Evolutionary conservation across 2,329 filamentous ascomycete genomes (phyloP), one percentile per base, ranked within the genome.

Genomic region (Falciphora oryzae): DNA sequence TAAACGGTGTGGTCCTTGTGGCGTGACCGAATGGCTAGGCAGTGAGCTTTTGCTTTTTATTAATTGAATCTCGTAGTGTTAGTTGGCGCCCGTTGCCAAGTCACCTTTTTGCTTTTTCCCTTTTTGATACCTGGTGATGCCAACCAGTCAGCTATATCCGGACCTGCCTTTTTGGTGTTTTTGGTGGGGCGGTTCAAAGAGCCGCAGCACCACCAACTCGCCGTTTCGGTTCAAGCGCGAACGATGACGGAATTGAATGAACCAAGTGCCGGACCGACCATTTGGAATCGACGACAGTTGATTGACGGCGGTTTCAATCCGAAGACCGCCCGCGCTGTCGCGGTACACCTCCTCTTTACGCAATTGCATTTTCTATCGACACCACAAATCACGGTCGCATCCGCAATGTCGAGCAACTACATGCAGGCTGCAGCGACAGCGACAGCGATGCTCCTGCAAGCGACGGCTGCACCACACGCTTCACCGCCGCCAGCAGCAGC

Each of bases 401-500:
- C 6, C 44, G 28, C 57, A 38, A 60, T 59, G 35, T 35, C 44
- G 27, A 59, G 16, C 28, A 59, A 10, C 29, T 57, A 16, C 44
- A 65, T 22, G 64, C 57, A 22, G 57, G 64, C 3, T 61, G 57
- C 62, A 27, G 28, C 22, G 11, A 59, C 22, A 63, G 61, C n/a
- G 57, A 65, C 62, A 61, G 60, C 38, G 57, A 7, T 29, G 62
- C 18, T 53, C 64, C 8, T 58, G 50, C 18, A 59, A 57, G 53
- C 35, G 14, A 35, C 59, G n/a, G 14, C 63, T 7, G 28, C 10
- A 31, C 25, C 35, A 16, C n/a, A 4, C 13, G 22, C 67, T 59
- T 57, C 60, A 53, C 27, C 64, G 27, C 78, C 74, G 1, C 68
- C 70, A 22, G n/a, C n/a, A n/a, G 53, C 67, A 65, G 28, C 68